phyloP scores from a whole-genome alignment of 768 basidiomycete genomes.

The Xerocomus brunneocitrinus region DNA sequence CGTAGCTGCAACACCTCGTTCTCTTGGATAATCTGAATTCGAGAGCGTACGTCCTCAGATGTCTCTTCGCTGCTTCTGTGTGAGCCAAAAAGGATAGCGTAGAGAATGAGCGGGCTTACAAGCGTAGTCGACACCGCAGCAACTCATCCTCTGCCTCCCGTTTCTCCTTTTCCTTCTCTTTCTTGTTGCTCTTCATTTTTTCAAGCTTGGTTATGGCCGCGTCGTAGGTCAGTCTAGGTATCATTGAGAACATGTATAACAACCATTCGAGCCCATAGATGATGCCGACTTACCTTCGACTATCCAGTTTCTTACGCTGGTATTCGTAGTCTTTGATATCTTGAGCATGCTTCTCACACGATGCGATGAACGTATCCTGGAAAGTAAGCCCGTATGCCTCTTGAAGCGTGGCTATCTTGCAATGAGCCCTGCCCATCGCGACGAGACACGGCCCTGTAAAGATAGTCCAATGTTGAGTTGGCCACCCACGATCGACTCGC shows the following conservation, averaged over 20 bases:
- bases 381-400: constrained; percentile 74
- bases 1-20: constrained; percentile 68
- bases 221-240: constrained; percentile 66
- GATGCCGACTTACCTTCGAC: constrained; percentile 53
- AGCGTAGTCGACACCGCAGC: constrained; percentile 64
- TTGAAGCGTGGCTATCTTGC: constrained; percentile 79
- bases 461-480: not conserved
- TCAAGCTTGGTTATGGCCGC: constrained; percentile 67
- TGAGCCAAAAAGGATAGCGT: constrained; percentile 7
- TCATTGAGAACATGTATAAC: not conserved
- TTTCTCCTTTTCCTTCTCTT: constrained; percentile 72
- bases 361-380: constrained; percentile 65
- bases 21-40: constrained; percentile 77
- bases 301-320: constrained; percentile 83
- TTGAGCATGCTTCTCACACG: constrained; percentile 59
- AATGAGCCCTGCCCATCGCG: constrained; percentile 77
- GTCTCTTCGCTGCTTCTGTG: constrained; percentile 67
- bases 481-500: not conserved
- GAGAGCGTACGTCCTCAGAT: constrained; percentile 74
- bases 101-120: constrained; percentile 43
- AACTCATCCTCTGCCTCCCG: constrained; percentile 80
- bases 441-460: constrained; percentile 63
- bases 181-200: constrained; percentile 66
- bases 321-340: constrained; percentile 82
- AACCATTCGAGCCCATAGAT: not conserved